Evolutionary conservation across 2,329 filamentous ascomycete genomes (phyloP), one percentile per base, ranked within the genome.

Genomic region (Atkinsonella texensis): DNA sequence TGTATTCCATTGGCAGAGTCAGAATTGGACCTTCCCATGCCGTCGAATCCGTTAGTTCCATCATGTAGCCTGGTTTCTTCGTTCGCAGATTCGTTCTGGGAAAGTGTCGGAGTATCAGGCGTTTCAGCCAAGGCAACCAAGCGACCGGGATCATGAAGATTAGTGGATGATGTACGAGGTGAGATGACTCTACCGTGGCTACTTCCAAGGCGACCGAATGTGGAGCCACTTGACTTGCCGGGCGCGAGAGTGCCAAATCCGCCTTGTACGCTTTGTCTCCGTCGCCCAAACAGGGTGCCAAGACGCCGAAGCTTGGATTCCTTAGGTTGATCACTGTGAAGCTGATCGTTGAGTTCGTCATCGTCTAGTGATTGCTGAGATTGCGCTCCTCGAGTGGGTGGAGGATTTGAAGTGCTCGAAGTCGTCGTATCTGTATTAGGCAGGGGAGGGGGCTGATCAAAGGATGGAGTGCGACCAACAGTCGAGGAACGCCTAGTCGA

Each of bases 211-310:
- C 84, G 77, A 39, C 80, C 77, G 60, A 89, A 85, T 1, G 77
- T 74, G 11, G 68, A 56, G 3, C 66, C 63, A 3, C 63, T 59
- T 18, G 73, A 71, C 63, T 80, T 83, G 38, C 71, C 68, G 2
- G 77, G 74, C 0, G 75, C 83, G 58, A 75, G 72, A 63, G 70
- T 76, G 53, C 71, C 78, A 62, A 77, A 84, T 42, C 83, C 71
- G 55, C 74, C 75, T 66, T 87, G 74, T 52, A 86, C 72, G 64
- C 83, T 87, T 64, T 85, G 81, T 40, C 83, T 74, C 53, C 81
- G 71, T 20, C 81, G 74, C 31, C 66, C 66, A 44, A 87, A 75
- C 71, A 87, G 83, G 12, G 84, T 87, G 15, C 84, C 84, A 50
- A 88, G 74, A 51, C 83, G 76, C 46, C 81, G 74, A 42, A 82